A percentile compares a stretch with the other conserved stretches of the same genome.
Conservation (phyloP, 495 filamentous ascomycete genomes). For the Penicillium goetzii region DNA sequence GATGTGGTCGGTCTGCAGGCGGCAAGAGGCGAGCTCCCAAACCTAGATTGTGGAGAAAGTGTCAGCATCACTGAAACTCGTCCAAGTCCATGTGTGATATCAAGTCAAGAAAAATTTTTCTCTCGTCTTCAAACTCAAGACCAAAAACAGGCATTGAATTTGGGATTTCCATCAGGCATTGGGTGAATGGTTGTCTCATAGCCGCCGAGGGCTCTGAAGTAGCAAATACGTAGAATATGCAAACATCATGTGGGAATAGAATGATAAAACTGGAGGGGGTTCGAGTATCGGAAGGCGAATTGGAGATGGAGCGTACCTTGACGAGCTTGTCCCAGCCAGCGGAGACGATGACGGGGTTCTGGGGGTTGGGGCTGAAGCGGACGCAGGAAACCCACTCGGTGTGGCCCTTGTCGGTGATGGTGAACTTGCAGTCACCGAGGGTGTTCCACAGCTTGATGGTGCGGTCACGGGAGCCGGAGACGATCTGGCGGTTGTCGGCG, state of each 20-base stretch:
- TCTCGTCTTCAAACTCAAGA: conserved; percentile 25
- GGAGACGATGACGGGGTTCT: conserved; percentile 99
- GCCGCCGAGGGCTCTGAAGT: conserved; percentile 96
- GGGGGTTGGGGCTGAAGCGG: conserved; percentile 98
- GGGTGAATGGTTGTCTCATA: conserved; percentile 97
- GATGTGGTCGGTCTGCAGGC: conserved; percentile 99
- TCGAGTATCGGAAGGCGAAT: conserved; percentile 10
- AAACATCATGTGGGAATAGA: conserved; percentile 78
- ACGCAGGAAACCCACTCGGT: conserved; percentile 99
- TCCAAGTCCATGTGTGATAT: conserved; percentile 7
- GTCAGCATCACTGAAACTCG: conserved; percentile 32
- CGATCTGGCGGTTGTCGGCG: conserved; percentile 99
- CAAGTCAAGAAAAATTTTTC: conserved; percentile 22
- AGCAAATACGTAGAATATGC: conserved; percentile 99
- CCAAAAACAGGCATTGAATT: conserved; percentile 28
- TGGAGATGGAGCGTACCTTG: conserved; percentile 73
- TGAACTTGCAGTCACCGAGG: conserved; percentile 99
- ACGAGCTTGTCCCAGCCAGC: conserved; percentile 99
- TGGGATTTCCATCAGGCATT: conserved; percentile 72
- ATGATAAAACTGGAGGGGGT: background rate
- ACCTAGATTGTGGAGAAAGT: conserved; percentile 60
- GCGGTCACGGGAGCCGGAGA: conserved; percentile 96
- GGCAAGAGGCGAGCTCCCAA: conserved; percentile 99
- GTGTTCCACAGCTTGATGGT: conserved; percentile 99
- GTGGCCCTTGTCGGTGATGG: conserved; percentile 99